A percentile compares a stretch with the other conserved stretches of the same genome.
These are phyloP conservation scores for Pyrus bretschneideri DNA, from an alignment of 306 rosid species.

Conservation along the genomic window DNA sequence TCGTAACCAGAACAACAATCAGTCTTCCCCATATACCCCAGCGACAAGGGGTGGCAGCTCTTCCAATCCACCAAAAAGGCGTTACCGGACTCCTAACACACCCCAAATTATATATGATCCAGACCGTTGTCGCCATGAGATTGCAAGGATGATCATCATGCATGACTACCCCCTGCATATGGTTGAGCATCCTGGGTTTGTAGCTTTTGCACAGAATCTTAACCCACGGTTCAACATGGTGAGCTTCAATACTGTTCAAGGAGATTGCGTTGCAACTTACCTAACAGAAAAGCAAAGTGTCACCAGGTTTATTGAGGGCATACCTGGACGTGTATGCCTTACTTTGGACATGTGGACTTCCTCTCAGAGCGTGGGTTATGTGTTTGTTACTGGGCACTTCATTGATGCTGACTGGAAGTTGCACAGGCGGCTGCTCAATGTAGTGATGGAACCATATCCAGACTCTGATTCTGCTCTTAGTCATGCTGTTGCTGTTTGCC, in stretches of 20 bases:
- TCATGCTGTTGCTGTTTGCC: slow-evolving; percentile 87
- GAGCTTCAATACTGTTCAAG: slow-evolving; percentile 87
- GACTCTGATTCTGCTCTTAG: slow-evolving; percentile 66
- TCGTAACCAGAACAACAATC: slow-evolving; percentile 63
- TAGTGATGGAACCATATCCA: slow-evolving; percentile 91
- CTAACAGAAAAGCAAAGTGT: slow-evolving; percentile 66
- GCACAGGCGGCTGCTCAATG: slow-evolving; percentile 79
- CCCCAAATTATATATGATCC: slow-evolving; percentile 68
- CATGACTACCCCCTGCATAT: slow-evolving; percentile 96
- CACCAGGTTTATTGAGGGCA: slow-evolving; percentile 50
- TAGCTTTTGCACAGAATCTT: slow-evolving; percentile 77
- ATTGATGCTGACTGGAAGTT: slow-evolving; percentile 87
- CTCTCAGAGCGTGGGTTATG: slow-evolving; percentile 73
- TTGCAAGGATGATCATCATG: slow-evolving; percentile 95
- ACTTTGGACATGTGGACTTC: slow-evolving; percentile 84
- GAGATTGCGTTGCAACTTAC: slow-evolving; percentile 92
- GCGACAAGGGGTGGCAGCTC: slow-evolving; percentile 36
- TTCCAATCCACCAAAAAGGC: slow-evolving; percentile 58
- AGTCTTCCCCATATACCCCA: slow-evolving; percentile 52
- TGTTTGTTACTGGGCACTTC: slow-evolving; percentile 81
- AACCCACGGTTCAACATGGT: slow-evolving; percentile 90
- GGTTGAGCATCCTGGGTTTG: slow-evolving; percentile 92
- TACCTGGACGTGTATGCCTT: slow-evolving; percentile 84
- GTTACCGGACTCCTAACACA: slow-evolving; percentile 55
- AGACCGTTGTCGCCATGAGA: slow-evolving; percentile 82